Conservation (phyloP, 1,139 yeast species). For the Hanseniaspora uvarum region DNA sequence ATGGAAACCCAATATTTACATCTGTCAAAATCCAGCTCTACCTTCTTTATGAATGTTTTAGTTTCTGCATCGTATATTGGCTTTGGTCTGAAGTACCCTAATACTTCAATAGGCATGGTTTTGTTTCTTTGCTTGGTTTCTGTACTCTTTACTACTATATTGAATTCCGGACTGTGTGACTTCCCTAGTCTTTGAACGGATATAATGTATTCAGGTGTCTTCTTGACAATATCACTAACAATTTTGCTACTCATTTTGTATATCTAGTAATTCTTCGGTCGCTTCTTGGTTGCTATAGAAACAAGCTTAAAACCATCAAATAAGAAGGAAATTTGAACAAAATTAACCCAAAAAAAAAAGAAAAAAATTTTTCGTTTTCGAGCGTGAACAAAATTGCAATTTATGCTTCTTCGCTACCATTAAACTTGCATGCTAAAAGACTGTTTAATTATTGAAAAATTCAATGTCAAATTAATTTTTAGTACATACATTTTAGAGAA, state of each 20-base stretch:
- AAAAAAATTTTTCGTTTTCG: too few relatives aligned
- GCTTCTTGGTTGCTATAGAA: too few relatives aligned
- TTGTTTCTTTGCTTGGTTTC: conserved; percentile 49
- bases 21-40: conserved; percentile 73
- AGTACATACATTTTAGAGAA: too few relatives aligned
- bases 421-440: too few relatives aligned
- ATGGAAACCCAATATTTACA: conserved; percentile 98
- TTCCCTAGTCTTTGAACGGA: conserved; percentile 91
- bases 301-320: too few relatives aligned
- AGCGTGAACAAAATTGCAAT: too few relatives aligned
- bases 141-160: conserved; percentile 77
- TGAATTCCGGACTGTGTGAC: conserved; percentile 74
- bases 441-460: too few relatives aligned
- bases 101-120: conserved; percentile 81
- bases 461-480: too few relatives aligned
- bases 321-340: too few relatives aligned
- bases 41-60: conserved; percentile 42
- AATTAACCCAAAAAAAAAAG: too few relatives aligned
- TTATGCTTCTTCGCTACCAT: too few relatives aligned
- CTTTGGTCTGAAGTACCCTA: conserved; percentile 86
- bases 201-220: conserved; percentile 32
- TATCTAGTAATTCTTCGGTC: too few relatives aligned
- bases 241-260: background rate
- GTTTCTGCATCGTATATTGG: conserved; percentile 70
- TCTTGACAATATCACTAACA: conserved; percentile 34